Conservation (phyloP, 1,284 basidiomycete species). For the Gastroboletus turbinatus region DNA sequence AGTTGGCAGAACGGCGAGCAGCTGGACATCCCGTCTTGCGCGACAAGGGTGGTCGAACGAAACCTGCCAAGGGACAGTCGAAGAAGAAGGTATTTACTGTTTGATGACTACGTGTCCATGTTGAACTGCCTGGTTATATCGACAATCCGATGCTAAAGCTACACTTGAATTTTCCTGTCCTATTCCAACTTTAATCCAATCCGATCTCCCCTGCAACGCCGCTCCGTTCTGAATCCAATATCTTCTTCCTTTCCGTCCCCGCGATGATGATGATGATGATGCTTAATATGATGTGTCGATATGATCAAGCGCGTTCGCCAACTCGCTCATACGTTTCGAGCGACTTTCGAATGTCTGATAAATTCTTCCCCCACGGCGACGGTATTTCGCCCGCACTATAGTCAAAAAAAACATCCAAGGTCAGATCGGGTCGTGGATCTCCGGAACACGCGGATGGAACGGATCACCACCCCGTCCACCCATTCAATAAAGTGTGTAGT, state of each 20-base stretch:
- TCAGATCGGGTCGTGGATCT: constrained; percentile 5
- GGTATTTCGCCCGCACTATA: constrained; percentile 29
- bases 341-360: constrained; percentile 34
- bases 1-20: constrained; percentile 25
- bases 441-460: not conserved
- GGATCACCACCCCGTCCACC: too few relatives aligned
- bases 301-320: constrained; percentile 17
- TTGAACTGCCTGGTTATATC: constrained; percentile 3
- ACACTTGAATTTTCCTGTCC: constrained; percentile 13
- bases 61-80: constrained; percentile 2
- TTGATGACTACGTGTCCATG: not conserved
- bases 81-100: constrained; percentile 14
- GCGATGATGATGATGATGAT: not conserved
- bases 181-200: not conserved
- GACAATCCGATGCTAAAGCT: constrained; percentile 22
- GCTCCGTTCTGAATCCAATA: not conserved
- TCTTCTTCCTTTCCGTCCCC: not conserved
- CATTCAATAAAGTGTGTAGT: not conserved
- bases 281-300: not conserved
- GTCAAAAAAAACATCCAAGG: not conserved
- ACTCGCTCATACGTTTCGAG: constrained; percentile 25
- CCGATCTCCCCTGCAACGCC: not conserved
- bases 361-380: constrained; percentile 29
- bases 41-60: constrained; percentile 16
- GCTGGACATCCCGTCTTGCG: constrained; percentile 23